phyloP scores from a whole-genome alignment of 805 yeast species.

The Cyberlindnera petersonii region DNA sequence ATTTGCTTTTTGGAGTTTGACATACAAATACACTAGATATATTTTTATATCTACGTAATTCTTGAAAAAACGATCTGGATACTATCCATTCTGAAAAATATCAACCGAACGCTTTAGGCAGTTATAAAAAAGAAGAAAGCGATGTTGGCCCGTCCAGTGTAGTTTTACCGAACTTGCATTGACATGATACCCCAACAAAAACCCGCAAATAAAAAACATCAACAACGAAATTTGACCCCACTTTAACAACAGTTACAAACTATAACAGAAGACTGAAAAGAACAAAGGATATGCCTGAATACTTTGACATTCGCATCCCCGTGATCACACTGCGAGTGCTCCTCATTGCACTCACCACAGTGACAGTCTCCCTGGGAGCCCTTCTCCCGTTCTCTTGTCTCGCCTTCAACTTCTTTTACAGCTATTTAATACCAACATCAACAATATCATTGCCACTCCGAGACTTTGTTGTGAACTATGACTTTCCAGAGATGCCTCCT shows the following conservation, averaged over 20 bases:
- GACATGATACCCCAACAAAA: constrained; percentile 4
- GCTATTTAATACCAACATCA: constrained; percentile 23
- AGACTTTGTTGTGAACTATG: constrained; percentile 22
- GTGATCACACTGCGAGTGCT: constrained; percentile 23
- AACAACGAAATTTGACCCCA: background rate
- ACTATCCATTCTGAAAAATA: too few relatives aligned
- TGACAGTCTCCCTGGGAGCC: constrained; percentile 12
- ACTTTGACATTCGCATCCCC: constrained; percentile 22
- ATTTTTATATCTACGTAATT: too few relatives aligned
- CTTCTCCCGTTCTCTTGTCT: constrained; percentile 23
- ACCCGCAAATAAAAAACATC: too few relatives aligned
- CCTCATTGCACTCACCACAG: constrained; percentile 15
- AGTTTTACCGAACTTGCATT: background rate
- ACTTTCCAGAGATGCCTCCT: constrained; percentile 19
- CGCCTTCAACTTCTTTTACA: constrained; percentile 26
- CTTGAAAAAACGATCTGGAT: too few relatives aligned
- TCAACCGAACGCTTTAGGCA: too few relatives aligned
- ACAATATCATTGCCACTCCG: constrained; percentile 20
- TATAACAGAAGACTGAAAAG: background rate
- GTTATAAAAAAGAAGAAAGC: too few relatives aligned
- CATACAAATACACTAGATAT: too few relatives aligned
- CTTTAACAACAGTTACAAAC: background rate
- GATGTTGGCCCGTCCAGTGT: too few relatives aligned
- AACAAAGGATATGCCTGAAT: constrained; percentile 6
- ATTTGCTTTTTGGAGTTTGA: too few relatives aligned